Evolutionary conservation across 2,329 filamentous ascomycete species (phyloP).

Genomic region (Fusarium sp.): DNA sequence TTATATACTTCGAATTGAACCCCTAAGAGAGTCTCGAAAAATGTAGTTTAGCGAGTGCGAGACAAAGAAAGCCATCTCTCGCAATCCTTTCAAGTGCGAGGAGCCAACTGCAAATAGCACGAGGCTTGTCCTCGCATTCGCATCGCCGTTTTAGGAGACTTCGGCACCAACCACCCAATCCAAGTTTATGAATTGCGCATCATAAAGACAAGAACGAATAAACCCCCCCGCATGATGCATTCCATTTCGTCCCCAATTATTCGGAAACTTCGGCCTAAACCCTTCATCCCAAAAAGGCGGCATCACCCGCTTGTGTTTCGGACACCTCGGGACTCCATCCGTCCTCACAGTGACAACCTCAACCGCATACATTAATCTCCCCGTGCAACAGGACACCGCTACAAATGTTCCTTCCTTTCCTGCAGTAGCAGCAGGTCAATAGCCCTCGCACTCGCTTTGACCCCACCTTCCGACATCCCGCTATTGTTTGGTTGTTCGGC

Average conservation of each 20-base stretch:
- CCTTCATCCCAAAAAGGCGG: background rate
- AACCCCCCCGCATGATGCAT: background rate
- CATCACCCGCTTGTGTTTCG: background rate
- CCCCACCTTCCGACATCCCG: conserved; percentile 1
- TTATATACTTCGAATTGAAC: background rate
- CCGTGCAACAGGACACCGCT: background rate
- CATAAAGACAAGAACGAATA: background rate
- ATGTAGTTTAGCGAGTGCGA: conserved; percentile 21
- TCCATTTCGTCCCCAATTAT: background rate
- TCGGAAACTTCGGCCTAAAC: background rate
- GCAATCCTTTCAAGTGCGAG: background rate
- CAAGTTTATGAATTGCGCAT: background rate
- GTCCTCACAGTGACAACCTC: background rate
- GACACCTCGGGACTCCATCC: background rate
- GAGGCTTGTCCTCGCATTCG: conserved; percentile 18
- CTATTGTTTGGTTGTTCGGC: background rate
- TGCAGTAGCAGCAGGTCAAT: conserved; percentile 8
- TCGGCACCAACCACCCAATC: background rate
- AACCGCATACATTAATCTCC: background rate
- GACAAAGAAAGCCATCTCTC: background rate
- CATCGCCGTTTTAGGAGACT: conserved; percentile 7
- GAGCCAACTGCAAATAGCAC: background rate
- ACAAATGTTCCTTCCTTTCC: background rate
- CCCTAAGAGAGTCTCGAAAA: background rate
- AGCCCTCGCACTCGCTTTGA: conserved; percentile 4